Evolutionary conservation across 768 basidiomycete species (phyloP).

Genomic region (Agaricus bisporus): DNA sequence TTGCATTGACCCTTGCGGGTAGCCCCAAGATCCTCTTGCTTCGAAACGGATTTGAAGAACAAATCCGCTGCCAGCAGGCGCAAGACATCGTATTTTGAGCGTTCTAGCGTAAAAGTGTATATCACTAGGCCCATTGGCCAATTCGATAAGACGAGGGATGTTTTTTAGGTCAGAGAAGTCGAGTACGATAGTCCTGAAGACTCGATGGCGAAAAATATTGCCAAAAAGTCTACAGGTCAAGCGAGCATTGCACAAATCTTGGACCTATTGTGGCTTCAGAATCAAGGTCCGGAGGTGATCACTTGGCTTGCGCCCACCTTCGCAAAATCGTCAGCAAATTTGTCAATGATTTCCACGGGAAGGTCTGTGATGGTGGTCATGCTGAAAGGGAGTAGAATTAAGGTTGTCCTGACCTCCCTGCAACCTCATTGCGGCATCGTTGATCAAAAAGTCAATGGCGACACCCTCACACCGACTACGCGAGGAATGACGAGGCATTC

Average conservation of each 20-base stretch:
- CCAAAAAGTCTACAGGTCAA: not conserved
- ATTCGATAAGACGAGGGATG: not conserved
- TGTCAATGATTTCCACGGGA: not conserved
- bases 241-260: not conserved
- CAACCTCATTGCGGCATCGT: too few species aligned
- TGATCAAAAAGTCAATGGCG: too few species aligned
- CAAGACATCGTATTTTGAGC: constrained; percentile 1
- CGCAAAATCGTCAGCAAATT: not conserved
- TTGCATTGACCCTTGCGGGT: not conserved
- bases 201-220: not conserved
- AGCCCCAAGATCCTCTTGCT: not conserved
- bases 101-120: not conserved
- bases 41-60: not conserved
- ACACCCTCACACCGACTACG: too few species aligned
- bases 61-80: not conserved
- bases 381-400: too few species aligned
- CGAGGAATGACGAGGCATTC: too few species aligned
- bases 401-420: too few species aligned
- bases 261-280: not conserved
- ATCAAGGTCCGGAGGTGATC: too few species aligned
- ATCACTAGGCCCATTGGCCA: not conserved
- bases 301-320: not conserved
- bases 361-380: not conserved
- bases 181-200: not conserved
- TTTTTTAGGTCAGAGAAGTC: not conserved